Evolutionary conservation across 2,329 filamentous ascomycete species (phyloP).

Genomic region (Monosporascus sp.): DNA sequence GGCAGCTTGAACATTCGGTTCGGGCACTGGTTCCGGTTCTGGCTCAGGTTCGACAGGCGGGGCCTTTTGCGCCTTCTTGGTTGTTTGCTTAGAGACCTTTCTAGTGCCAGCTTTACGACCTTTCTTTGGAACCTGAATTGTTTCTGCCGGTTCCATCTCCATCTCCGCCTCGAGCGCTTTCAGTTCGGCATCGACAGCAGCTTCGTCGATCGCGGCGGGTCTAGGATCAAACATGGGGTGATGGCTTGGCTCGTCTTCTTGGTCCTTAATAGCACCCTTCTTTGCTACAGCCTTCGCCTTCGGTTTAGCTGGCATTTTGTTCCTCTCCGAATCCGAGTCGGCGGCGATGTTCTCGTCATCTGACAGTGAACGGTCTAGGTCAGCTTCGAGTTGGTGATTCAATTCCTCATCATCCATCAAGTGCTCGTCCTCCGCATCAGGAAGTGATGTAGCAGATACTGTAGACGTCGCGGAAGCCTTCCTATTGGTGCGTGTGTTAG

Average conservation of each 20-base stretch:
- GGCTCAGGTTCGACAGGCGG: conserved; percentile 19
- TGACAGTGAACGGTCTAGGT: conserved; percentile 52
- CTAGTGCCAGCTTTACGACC: conserved; percentile 44
- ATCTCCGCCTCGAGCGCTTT: conserved; percentile 45
- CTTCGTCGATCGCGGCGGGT: conserved; percentile 40
- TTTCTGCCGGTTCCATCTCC: conserved; percentile 33
- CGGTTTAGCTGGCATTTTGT: conserved; percentile 27
- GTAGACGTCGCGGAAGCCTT: conserved; percentile 48
- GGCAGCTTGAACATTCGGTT: conserved; percentile 7
- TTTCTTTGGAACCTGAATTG: conserved; percentile 47
- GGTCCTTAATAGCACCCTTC: conserved; percentile 18
- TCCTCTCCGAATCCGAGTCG: conserved; percentile 41
- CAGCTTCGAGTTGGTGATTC: conserved; percentile 60
- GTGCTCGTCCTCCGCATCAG: conserved; percentile 29
- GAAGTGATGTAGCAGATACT: conserved; percentile 32
- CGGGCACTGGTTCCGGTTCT: conserved; percentile 16
- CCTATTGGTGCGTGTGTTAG: conserved; percentile 35
- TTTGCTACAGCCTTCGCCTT: conserved; percentile 23
- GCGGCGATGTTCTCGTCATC: conserved; percentile 47
- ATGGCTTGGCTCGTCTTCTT: conserved; percentile 28
- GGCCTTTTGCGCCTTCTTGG: conserved; percentile 37
- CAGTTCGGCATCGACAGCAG: conserved; percentile 46
- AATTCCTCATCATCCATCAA: conserved; percentile 60
- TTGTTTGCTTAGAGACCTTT: conserved; percentile 47
- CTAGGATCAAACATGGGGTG: conserved; percentile 50